These are phyloP conservation scores for Phytopythium boreale DNA, from an alignment of 352 stramenopile species.

Conservation along the genomic window DNA sequence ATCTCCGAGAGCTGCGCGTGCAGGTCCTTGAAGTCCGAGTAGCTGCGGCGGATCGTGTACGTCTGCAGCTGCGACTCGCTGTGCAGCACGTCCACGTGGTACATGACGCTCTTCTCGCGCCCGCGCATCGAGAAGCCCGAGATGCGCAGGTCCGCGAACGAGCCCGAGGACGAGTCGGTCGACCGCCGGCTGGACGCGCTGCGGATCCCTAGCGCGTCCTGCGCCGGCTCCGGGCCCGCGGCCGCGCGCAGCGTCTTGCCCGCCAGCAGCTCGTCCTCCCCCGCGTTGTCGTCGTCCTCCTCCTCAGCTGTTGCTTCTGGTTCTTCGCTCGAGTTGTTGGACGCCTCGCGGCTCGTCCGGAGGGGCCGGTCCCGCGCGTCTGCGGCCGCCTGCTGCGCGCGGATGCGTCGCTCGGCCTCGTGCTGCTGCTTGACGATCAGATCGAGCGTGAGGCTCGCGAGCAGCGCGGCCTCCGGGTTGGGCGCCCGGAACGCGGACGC, in stretches of 20 bases:
- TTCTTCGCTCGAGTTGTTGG: conserved; percentile 9
- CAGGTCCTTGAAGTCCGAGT: conserved; percentile 81
- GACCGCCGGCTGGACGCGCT: conserved; percentile 39
- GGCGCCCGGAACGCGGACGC: neutral
- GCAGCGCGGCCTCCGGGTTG: conserved; percentile 6
- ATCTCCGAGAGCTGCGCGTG: conserved; percentile 65
- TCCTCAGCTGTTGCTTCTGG: neutral
- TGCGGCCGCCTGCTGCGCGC: neutral
- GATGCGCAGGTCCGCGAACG: conserved; percentile 57
- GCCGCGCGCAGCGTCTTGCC: conserved; percentile 7
- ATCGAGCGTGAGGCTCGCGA: conserved; percentile 16
- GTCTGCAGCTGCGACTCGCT: conserved; percentile 70
- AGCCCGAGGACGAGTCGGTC: conserved; percentile 32
- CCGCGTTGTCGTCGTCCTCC: neutral
- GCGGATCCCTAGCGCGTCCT: conserved; percentile 1
- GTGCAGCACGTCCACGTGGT: conserved; percentile 82
- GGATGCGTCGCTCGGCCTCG: conserved; percentile 22
- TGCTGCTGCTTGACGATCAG: conserved; percentile 25
- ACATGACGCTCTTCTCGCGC: conserved; percentile 82
- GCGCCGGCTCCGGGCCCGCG: neutral
- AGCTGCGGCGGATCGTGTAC: conserved; percentile 85
- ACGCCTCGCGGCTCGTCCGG: neutral
- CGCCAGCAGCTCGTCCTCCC: neutral
- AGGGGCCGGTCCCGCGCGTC: too few relatives aligned
- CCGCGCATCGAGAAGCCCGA: conserved; percentile 69